Base-by-base conservation (phyloP, 1,284 basidiomycete species). In the Cryptococcus wingfieldii region DNA sequence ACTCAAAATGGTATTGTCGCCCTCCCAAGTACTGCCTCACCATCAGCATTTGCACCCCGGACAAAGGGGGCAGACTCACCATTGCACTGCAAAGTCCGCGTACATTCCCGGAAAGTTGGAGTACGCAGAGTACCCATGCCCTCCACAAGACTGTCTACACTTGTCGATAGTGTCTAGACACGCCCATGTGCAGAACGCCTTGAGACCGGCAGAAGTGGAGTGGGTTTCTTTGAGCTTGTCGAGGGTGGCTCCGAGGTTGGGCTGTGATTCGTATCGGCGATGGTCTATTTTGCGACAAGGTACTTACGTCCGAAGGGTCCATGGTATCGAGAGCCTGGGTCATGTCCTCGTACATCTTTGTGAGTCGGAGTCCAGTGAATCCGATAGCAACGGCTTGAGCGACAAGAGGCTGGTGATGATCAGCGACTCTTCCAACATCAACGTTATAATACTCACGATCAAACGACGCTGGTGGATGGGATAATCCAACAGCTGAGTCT, bases 391-490 rank as follows among this genome's bases (percentile, higher is more conserved):
- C 74, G 1, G 81, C 77, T 74, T 83, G 82, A 9, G 82, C 79
- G 28, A 82, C 71, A 19, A 83, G 73, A 28, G 82, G 82, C 73
- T 75, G 28, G 25, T 6, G 12, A 13, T 4, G 51, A 13, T 19
- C 10, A 43, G 38, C 68, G 38, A 63, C 57, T 49, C 54, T 18
- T 6, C 8, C 27, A 9, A 48, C 5, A 25, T 38, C 23, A 23
- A 13, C 4, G 28, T 39, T 13, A 16, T 34, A 18, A 5, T 27
- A 55, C 66, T 59, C 42, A 71, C 72, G 72, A 83, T 76, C 37
- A 83, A 68, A n/a, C 82, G 76, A 18, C 82, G 77, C 70, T 83
- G 82, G 68, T 83, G 82, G 51, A 83, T 82, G 5, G 82, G 82
- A 67, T 83, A 83, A 69, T 83, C 82, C 62, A 83, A 72, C 19